A percentile compares a stretch with the other conserved stretches of the same genome.
These are phyloP conservation scores for Trichophyton rubrum DNA, from an alignment of 2,329 filamentous ascomycete genomes.

Conservation along the genomic window DNA sequence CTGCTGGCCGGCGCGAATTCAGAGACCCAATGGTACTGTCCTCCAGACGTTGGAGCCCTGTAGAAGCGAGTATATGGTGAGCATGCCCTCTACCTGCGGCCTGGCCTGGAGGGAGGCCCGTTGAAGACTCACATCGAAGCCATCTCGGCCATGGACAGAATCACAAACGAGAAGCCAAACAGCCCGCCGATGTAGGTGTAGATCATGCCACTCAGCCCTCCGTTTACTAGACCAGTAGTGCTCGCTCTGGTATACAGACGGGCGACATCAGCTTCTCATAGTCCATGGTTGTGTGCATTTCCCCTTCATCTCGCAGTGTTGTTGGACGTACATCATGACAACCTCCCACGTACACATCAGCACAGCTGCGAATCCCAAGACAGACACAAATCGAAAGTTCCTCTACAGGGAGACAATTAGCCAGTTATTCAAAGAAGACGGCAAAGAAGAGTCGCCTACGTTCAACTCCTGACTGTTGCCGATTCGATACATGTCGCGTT, in stretches of 20 bases:
- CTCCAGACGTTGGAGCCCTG: slow-evolving; percentile 28
- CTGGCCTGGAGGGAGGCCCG: neutral
- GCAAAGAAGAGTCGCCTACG: slow-evolving; percentile 11
- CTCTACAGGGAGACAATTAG: slow-evolving; percentile 14
- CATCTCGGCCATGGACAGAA: slow-evolving; percentile 11
- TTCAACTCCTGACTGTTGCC: slow-evolving; percentile 24
- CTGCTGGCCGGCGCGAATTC: slow-evolving; percentile 24
- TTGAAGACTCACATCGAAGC: slow-evolving; percentile 10
- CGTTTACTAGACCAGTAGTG: slow-evolving; percentile 9
- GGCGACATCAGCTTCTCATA: neutral
- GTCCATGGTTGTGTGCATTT: neutral
- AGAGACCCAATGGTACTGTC: slow-evolving; percentile 27
- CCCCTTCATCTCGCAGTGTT: neutral
- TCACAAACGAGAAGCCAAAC: slow-evolving; percentile 6
- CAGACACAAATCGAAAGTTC: slow-evolving; percentile 25
- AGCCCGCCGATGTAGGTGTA: slow-evolving; percentile 11
- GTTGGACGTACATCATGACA: slow-evolving; percentile 10
- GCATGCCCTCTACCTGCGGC: neutral
- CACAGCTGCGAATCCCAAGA: slow-evolving; percentile 24
- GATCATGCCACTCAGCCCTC: slow-evolving; percentile 10
- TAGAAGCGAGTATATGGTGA: neutral
- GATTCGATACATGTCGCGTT: slow-evolving; percentile 24
- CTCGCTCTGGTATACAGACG: slow-evolving; percentile 7
- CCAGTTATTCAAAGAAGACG: no score
- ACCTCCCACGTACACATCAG: slow-evolving; percentile 16